Evolutionary conservation across 1,139 yeast species (phyloP).

Genomic region (Blastobotrys elegans): DNA sequence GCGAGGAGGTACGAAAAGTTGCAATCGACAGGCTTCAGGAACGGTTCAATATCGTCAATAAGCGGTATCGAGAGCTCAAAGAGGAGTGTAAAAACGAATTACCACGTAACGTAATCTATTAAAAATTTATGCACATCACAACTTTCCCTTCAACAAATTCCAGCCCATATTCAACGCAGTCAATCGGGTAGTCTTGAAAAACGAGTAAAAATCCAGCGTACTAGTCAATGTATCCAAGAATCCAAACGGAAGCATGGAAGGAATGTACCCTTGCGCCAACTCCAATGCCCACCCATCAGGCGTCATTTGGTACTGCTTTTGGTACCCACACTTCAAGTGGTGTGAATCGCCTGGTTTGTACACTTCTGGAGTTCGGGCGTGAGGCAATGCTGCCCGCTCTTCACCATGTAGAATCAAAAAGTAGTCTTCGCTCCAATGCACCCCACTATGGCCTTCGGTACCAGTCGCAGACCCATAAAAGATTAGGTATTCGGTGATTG

Average conservation of each 20-base stretch:
- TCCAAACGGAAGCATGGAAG: slow-evolving; percentile 96
- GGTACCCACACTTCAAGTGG: slow-evolving; percentile 64
- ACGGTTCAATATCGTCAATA: too few relatives aligned
- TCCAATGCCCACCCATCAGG: slow-evolving; percentile 74
- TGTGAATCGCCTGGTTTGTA: slow-evolving; percentile 74
- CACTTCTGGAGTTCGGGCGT: slow-evolving; percentile 55
- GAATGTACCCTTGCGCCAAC: slow-evolving; percentile 98
- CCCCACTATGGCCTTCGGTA: slow-evolving; percentile 93
- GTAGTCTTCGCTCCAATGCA: slow-evolving; percentile 94
- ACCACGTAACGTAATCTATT: too few relatives aligned
- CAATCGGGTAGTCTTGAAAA: slow-evolving; percentile 60
- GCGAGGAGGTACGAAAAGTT: too few relatives aligned
- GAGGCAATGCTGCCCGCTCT: slow-evolving; percentile 66
- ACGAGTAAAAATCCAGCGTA: slow-evolving; percentile 73
- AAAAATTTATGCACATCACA: too few relatives aligned
- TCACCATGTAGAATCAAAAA: slow-evolving; percentile 82
- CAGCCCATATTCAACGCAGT: slow-evolving; percentile 75
- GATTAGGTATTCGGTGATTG: slow-evolving; percentile 87
- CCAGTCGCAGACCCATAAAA: slow-evolving; percentile 86
- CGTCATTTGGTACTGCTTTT: slow-evolving; percentile 85
- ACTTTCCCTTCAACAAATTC: slow-evolving; percentile 64
- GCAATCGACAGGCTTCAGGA: too few relatives aligned
- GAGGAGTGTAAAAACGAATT: too few relatives aligned
- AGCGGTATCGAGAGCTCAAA: too few relatives aligned
- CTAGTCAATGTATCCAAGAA: slow-evolving; percentile 73